These are phyloP conservation scores for Pseudogymnoascus sp. DNA, from an alignment of 2,329 filamentous ascomycete species.

Conservation along the genomic window DNA sequence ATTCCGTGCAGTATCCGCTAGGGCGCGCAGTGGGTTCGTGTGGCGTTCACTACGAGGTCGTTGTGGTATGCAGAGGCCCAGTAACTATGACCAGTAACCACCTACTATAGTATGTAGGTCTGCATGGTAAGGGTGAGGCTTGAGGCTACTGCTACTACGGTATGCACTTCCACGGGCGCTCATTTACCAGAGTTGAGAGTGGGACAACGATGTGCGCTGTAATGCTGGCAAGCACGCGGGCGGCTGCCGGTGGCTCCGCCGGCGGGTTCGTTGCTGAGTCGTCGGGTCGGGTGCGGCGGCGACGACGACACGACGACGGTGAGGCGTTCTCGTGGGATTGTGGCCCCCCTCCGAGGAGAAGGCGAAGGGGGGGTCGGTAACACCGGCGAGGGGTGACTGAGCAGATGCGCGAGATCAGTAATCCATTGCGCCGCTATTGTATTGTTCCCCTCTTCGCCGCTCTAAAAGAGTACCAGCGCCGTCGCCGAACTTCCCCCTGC, in stretches of 20 bases:
- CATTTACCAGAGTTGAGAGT: conserved; percentile 8
- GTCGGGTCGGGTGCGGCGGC: conserved; percentile 19
- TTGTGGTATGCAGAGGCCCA: too few species aligned
- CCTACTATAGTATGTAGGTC: too few species aligned
- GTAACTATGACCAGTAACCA: too few species aligned
- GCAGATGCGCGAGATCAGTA: too few species aligned
- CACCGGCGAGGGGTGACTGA: too few species aligned
- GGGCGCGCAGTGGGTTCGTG: background rate
- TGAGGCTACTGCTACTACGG: background rate
- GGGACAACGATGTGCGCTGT: background rate
- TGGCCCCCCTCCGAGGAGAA: too few species aligned
- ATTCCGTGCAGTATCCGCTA: background rate
- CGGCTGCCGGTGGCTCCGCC: background rate
- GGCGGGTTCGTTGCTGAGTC: background rate
- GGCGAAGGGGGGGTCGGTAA: conserved; percentile 22
- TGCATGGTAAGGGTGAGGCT: too few species aligned
- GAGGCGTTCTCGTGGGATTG: conserved; percentile 32
- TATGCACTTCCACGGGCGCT: background rate
- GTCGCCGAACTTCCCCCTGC: background rate
- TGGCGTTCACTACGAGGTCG: too few species aligned
- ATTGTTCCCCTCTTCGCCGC: background rate
- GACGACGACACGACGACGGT: too few species aligned
- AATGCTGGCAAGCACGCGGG: background rate
- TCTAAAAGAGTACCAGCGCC: background rate
- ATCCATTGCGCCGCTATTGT: background rate